Conservation (phyloP, 768 basidiomycete genomes). For the Macrocybe gigantea region DNA sequence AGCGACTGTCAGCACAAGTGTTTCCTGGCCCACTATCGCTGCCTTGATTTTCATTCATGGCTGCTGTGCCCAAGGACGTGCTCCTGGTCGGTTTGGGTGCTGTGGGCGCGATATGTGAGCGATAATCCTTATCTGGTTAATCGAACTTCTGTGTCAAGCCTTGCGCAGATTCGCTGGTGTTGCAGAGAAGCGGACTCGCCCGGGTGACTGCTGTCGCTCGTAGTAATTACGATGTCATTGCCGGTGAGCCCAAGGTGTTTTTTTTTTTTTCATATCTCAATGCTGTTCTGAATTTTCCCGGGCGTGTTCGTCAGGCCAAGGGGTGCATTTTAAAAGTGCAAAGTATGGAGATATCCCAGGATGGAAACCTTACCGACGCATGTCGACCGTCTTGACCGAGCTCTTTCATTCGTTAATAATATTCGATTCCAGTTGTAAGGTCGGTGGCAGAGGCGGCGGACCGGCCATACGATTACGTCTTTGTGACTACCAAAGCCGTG, state of each 20-base stretch:
- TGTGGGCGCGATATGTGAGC: conserved; percentile 57
- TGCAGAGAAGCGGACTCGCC: conserved; percentile 51
- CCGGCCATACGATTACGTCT: conserved; percentile 54
- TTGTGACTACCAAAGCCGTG: conserved; percentile 66
- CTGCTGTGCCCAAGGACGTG: conserved; percentile 30
- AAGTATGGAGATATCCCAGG: conserved; percentile 53
- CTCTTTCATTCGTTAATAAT: not conserved
- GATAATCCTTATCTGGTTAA: not conserved
- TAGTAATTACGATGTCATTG: conserved; percentile 52
- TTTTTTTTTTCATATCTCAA: not conserved
- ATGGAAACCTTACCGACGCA: conserved; percentile 64
- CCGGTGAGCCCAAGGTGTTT: conserved; percentile 13
- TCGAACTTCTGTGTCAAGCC: not conserved
- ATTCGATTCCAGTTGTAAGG: conserved; percentile 40
- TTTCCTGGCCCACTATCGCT: too few species aligned
- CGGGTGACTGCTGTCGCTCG: conserved; percentile 70
- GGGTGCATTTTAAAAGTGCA: conserved; percentile 48
- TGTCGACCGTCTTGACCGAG: conserved; percentile 13
- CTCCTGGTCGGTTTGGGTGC: conserved; percentile 64
- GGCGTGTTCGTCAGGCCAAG: conserved; percentile 30
- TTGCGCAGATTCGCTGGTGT: conserved; percentile 44
- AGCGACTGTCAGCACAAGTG: too few species aligned
- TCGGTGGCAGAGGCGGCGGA: conserved; percentile 58
- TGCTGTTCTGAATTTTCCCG: not conserved
- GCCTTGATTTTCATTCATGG: not conserved